A percentile compares a stretch with the other conserved stretches of the same genome.
These are phyloP conservation scores for Vigna unguiculata DNA, from an alignment of 306 rosid species.

Conservation along the genomic window DNA sequence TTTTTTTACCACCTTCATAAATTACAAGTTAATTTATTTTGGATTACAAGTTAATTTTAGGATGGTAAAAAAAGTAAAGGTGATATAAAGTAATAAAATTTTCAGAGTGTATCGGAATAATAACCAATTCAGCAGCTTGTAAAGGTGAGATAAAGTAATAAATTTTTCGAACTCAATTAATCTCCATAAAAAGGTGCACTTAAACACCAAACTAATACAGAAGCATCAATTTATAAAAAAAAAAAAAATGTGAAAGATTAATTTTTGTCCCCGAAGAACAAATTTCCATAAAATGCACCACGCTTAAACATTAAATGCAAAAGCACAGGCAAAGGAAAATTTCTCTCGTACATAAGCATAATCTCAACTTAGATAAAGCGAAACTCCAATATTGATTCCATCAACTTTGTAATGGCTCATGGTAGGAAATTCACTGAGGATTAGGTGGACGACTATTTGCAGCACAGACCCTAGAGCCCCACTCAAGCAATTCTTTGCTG, in stretches of 20 bases:
- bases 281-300: not conserved
- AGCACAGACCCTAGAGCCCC: constrained; percentile 67
- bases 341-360: not conserved
- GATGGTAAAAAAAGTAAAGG: no score
- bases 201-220: not conserved
- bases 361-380: constrained; percentile 16
- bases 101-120: not conserved
- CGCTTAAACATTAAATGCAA: constrained; percentile 16
- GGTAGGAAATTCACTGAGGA: constrained; percentile 45
- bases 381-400: not conserved
- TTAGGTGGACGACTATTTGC: constrained; percentile 51
- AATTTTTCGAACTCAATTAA: not conserved
- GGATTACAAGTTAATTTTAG: no score
- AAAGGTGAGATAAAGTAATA: no score
- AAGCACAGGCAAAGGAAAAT: not conserved
- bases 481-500: constrained; percentile 72
- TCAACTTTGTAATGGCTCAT: not conserved
- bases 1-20: no score
- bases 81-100: no score
- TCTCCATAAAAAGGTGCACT: not conserved
- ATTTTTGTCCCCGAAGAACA: not conserved
- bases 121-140: not conserved
- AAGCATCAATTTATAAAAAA: not conserved
- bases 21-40: no score
- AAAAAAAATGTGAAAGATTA: not conserved